Evolutionary conservation across 2,329 filamentous ascomycete species (phyloP), one percentile per base, ranked within the genome.

Genomic region (Paraconiothyrium brasiliense): DNA sequence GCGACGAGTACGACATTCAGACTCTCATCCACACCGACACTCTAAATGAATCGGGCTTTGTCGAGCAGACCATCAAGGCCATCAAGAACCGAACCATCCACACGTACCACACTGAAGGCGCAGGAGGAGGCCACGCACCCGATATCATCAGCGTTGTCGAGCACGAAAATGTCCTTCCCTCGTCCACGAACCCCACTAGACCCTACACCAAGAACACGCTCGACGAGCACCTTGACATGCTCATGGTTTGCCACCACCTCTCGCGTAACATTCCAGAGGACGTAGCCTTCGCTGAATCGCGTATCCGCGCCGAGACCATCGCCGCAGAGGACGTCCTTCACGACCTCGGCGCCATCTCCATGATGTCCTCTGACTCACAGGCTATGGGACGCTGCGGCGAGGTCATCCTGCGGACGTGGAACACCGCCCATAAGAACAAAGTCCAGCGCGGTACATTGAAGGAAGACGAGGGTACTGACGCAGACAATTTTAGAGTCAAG

Each of bases 351-450:
- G 94, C 94, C 66, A 97, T 98, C 79, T 93, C 90, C 78, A 98
- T 98, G 94, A 97, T 98, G 92, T 93, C 89, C 62, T 94, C 90
- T 0, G 94, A 98, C 81, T 94, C 91, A 0, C 94, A 98, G 80
- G 94, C 94, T 71, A 98, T 98, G 94, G 94, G 94, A 59, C 91
- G 94, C 54, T 97, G 93, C 76, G 94, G 94, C 66, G 94, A 98
- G 82, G 94, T 98, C 57, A 88, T 98, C 63, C 84, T 96, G 27
- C 88, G 94, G 13, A 97, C 94, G 0, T 98, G 94, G 94, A 94
- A 97, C 80, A 98, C 94, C 2, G 94, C 94, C 0, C 93, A 97
- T 81, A 97, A 97, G 86, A 98, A 98, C 78, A 97, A 97, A 80
- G 76, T 89, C 20, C 93, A 97, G 80, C 87, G 94, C 9, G 94